These are phyloP conservation scores for Aspergillus udagawae DNA, from an alignment of 2,329 filamentous ascomycete genomes.

Conservation along the genomic window DNA sequence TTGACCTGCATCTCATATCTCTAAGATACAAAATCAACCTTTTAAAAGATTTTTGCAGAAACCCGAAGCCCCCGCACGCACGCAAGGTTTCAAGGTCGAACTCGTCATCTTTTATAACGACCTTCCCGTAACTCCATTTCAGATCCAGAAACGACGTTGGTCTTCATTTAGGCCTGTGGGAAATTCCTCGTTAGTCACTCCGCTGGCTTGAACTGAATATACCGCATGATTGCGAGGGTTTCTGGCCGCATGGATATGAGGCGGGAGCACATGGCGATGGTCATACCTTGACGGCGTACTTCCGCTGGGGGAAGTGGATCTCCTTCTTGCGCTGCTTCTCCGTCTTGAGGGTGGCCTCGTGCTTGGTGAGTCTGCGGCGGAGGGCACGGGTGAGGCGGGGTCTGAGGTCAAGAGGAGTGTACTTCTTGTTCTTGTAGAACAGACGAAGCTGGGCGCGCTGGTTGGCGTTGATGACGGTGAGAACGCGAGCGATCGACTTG, in stretches of 20 bases:
- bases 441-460: slow-evolving; percentile 95
- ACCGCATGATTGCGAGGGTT: neutral
- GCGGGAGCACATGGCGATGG: neutral
- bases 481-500: slow-evolving; percentile 98
- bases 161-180: slow-evolving; percentile 29
- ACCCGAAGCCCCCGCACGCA: slow-evolving; percentile 22
- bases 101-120: slow-evolving; percentile 27
- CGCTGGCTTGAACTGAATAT: neutral
- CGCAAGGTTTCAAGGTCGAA: slow-evolving; percentile 28
- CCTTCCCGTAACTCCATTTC: slow-evolving; percentile 34
- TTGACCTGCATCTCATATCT: slow-evolving; percentile 33
- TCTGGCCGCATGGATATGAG: neutral
- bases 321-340: slow-evolving; percentile 96
- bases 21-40: slow-evolving; percentile 39
- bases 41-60: slow-evolving; percentile 23
- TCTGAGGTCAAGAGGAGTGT: slow-evolving; percentile 96
- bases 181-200: slow-evolving; percentile 6
- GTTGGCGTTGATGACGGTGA: slow-evolving; percentile 99
- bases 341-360: slow-evolving; percentile 79
- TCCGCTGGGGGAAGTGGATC: slow-evolving; percentile 96
- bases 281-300: slow-evolving; percentile 95
- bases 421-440: slow-evolving; percentile 99
- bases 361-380: slow-evolving; percentile 86
- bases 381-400: slow-evolving; percentile 98
- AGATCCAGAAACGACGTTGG: slow-evolving; percentile 26